Base-by-base conservation (phyloP, 2,329 filamentous ascomycete genomes). In the Colletotrichum falcatum region DNA sequence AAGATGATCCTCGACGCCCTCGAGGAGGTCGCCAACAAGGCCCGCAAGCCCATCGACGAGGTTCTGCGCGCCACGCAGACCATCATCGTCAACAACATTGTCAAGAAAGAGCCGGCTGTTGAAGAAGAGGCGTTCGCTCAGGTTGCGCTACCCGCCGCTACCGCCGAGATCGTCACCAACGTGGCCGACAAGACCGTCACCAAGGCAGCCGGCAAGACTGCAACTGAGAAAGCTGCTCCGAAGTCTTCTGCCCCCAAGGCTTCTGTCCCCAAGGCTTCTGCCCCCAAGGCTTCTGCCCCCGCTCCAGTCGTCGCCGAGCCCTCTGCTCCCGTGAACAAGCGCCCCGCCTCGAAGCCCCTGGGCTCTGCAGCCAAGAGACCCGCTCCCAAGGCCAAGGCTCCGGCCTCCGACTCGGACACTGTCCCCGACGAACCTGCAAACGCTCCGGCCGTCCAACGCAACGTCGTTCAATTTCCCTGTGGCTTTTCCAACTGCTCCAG, bases 71-170 rank as follows among this genome's bases (percentile, higher is more conserved):
- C 8, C 3, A 44, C 42, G 1, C n/a, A 48, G 20, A 20, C 11
- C 3, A 46, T 49, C 5, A 26, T 28, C 20, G 20, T 49, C 14
- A 49, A 49, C 18, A 49, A 48, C 16, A 23, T 61, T 5, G 30
- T 48, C 28, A 46, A 61, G 7, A 16, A 1, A 0, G 58, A 61
- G 20, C 44, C 58, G 2, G 20, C n/a, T 3, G 44, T 12, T 0
- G 16, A 1, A 3, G 14, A 11, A 5, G 11, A 33, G 16, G 14
- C 30, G 16, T 3, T 2, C 0, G 14, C 1, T 1, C 7, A 23
- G 23, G 42, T n/a, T 30, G 16, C 2, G n/a, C 12, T n/a, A 7
- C 1, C 14, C 1, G n/a, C 5, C 3, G 23, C n/a, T 20, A 12
- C 12, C 7, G 20, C 16, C 20, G 5, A 6, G 4, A 2, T 9